Conservation (phyloP, 177 flowering plant genomes). For the Vitis hybrid region DNA sequence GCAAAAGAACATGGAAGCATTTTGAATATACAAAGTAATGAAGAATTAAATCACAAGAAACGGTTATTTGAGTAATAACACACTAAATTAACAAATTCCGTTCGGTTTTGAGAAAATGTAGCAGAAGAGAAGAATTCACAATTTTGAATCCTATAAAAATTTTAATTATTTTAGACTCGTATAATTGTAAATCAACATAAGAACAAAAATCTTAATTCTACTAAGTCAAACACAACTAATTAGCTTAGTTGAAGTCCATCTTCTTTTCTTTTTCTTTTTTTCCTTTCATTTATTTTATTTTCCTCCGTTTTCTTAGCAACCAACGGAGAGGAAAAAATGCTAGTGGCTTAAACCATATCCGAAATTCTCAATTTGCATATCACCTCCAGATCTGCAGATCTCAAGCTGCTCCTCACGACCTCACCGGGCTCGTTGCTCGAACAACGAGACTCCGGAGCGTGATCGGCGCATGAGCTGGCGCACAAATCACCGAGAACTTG, state of each 20-base stretch:
- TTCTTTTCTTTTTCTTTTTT: no score
- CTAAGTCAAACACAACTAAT: not conserved
- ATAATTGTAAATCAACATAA: not conserved
- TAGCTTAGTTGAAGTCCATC: no score
- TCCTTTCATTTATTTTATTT: not conserved
- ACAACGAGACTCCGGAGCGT: conserved; percentile 23
- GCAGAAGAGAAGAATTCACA: not conserved
- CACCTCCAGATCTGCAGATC: conserved; percentile 57
- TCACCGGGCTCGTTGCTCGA: conserved; percentile 36
- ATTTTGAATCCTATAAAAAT: not conserved
- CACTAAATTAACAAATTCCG: not conserved
- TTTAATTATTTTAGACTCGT: not conserved
- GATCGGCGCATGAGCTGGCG: conserved; percentile 18
- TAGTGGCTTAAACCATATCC: not conserved
- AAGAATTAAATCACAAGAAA: not conserved
- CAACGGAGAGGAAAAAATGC: not conserved
- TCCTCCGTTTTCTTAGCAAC: not conserved
- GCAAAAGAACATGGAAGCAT: conserved; percentile 1
- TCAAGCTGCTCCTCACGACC: conserved; percentile 19
- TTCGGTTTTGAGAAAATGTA: not conserved
- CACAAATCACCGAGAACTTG: not conserved
- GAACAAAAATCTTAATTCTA: not conserved
- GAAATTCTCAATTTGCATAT: conserved; percentile 8
- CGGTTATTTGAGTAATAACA: not conserved
- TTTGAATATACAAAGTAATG: not conserved